Evolutionary conservation across 495 filamentous ascomycete species (phyloP), one percentile per base, ranked within the genome.

Genomic region (Schizothecium vesticola): DNA sequence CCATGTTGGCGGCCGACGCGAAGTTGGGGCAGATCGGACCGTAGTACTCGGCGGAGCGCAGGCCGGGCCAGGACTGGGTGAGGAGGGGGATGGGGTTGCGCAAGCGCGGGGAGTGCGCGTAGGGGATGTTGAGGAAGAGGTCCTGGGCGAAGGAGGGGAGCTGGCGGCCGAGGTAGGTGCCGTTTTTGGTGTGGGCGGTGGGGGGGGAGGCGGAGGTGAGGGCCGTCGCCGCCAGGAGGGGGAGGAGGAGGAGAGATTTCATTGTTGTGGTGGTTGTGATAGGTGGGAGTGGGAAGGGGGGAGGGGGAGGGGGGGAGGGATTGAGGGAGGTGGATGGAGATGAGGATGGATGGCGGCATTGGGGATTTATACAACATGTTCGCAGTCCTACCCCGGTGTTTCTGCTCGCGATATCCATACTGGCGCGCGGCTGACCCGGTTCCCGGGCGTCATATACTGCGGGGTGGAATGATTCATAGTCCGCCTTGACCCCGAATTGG

Each of bases 121-220:
- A 86, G 0, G 85, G 83, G 5, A 88, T 82, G 11, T 83, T 85
- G 2, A 87, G 76, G 75, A 87, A 88, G 43, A 79, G 71, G 61
- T 86, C 82, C 71, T 86, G 84, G 31, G 82, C 64, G 71, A 80
- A 86, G 29, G 69, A 59, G 5, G 78, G 61, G 31, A 80, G 70
- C 58, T 80, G 73, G 3, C 72, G 69, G 10, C 85, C 86, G 28
- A 63, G 61, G 60, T 82, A 80, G 3, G 82, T 85, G 55, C 82
- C 84, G 71, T 84, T 85, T 31, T 55, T 31, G 62, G 62, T 64
- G 23, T 56, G 43, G 3, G 23, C 62, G 9, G 22, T 31, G 22
- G 62, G 62, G 11, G 29, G 60, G 12, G 60, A 43, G 60, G 26
- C 31, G 36, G 36, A 5, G 16, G 36, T 11, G 36, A 8, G 0